Evolutionary conservation across 495 filamentous ascomycete genomes (phyloP).

Genomic region (Penicillium paxilli): DNA sequence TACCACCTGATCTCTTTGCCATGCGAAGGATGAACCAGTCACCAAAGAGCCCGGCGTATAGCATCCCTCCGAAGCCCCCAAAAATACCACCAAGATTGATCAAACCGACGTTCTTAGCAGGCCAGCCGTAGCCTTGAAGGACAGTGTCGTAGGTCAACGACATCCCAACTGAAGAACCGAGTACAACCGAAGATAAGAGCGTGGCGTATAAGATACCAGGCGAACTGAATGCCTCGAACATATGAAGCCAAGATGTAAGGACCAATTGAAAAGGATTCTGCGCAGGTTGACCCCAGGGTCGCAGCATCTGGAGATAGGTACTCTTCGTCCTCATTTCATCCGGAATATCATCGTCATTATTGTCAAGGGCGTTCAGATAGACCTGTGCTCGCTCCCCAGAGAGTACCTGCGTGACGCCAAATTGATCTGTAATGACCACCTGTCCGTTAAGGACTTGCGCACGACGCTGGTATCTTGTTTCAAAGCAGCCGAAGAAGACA

Average conservation of each 20-base stretch:
- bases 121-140: constrained; percentile 33
- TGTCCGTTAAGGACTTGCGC: constrained; percentile 24
- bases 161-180: constrained; percentile 34
- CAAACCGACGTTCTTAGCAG: constrained; percentile 28
- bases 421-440: constrained; percentile 37
- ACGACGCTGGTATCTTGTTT: constrained; percentile 30
- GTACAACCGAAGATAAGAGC: constrained; percentile 31
- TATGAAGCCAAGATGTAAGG: constrained; percentile 29
- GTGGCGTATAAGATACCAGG: constrained; percentile 39
- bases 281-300: constrained; percentile 13
- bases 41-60: constrained; percentile 33
- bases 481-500: constrained; percentile 29
- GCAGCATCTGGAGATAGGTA: constrained; percentile 32
- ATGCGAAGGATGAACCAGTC: constrained; percentile 33
- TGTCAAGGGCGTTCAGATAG: constrained; percentile 1
- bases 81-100: constrained; percentile 38
- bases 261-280: constrained; percentile 13
- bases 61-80: constrained; percentile 38
- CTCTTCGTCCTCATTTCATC: constrained; percentile 25
- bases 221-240: constrained; percentile 34
- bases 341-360: constrained; percentile 4
- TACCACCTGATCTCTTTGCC: constrained; percentile 31
- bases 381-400: constrained; percentile 8
- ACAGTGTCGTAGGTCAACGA: constrained; percentile 39
- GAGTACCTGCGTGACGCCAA: constrained; percentile 33